Conservation (phyloP, 1,284 basidiomycete species). For the Apiotrichum veenhuisii region DNA sequence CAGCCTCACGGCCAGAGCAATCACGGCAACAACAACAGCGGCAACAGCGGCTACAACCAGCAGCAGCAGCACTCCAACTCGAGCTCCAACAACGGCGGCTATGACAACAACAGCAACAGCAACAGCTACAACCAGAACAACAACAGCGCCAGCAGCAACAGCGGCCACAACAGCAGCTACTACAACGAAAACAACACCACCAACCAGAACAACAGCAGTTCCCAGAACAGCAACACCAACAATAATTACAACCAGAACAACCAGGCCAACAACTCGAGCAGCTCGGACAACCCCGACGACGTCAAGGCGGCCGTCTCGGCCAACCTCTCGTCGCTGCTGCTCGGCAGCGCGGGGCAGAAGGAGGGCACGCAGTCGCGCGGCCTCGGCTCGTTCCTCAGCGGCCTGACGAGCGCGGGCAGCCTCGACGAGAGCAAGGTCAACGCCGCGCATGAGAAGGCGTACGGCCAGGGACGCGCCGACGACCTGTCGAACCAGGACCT, state of each 20-base stretch:
- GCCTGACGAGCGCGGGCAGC: not conserved
- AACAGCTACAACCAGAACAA: not conserved
- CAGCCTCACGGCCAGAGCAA: not conserved
- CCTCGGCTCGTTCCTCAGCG: constrained; percentile 4
- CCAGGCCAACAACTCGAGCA: not conserved
- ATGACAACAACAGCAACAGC: not conserved
- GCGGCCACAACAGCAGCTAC: too few relatives aligned
- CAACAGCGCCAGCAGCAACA: too few relatives aligned
- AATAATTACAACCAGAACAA: not conserved
- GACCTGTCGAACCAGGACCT: constrained; percentile 9
- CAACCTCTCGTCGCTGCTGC: constrained; percentile 5
- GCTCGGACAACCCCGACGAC: not conserved
- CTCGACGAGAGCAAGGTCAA: constrained; percentile 11
- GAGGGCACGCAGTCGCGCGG: constrained; percentile 4
- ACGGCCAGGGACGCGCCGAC: not conserved
- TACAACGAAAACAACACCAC: not conserved
- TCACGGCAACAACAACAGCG: too few relatives aligned
- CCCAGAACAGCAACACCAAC: not conserved
- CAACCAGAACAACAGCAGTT: not conserved
- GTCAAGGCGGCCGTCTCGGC: not conserved
- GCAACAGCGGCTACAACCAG: not conserved
- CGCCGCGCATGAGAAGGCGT: constrained; percentile 5
- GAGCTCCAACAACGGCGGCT: not conserved
- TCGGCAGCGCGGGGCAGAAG: not conserved
- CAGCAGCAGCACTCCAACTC: too few relatives aligned